phyloP scores from a whole-genome alignment of 73 alveolate genomes.

The Tetrahymena borealis region DNA sequence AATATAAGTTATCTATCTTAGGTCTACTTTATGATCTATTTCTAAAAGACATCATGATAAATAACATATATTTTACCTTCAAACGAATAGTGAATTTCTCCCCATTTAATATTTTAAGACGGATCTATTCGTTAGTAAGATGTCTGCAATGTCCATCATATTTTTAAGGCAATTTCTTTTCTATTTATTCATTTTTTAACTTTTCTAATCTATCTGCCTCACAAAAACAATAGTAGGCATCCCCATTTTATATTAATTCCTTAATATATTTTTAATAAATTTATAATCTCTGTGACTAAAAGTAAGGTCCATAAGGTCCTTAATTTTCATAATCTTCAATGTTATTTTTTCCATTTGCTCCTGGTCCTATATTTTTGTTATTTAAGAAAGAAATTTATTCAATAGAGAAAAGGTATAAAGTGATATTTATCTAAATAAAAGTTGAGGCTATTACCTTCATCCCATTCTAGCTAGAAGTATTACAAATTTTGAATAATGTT shows the following conservation, averaged over 20 bases:
- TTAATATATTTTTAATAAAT: slow-evolving; percentile 37
- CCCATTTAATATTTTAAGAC: slow-evolving; percentile 32
- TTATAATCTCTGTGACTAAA: slow-evolving; percentile 38
- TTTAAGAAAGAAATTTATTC: too few relatives aligned
- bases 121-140: slow-evolving; percentile 28
- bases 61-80: not conserved
- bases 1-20: too few relatives aligned
- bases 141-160: slow-evolving; percentile 54
- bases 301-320: slow-evolving; percentile 61
- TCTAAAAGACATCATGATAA: not conserved
- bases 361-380: too few relatives aligned
- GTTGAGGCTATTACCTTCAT: slow-evolving; percentile 55
- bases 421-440: too few relatives aligned
- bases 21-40: not conserved
- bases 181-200: slow-evolving; percentile 30
- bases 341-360: not conserved
- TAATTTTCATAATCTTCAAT: not conserved
- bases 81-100: slow-evolving; percentile 47
- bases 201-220: slow-evolving; percentile 43
- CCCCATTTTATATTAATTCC: slow-evolving; percentile 32
- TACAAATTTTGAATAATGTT: slow-evolving; percentile 25
- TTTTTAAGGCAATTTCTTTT: slow-evolving; percentile 33
- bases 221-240: slow-evolving; percentile 65
- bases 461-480: slow-evolving; percentile 54
- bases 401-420: too few relatives aligned